Base-by-base conservation (phyloP, 257 asterid genomes). In the Osmanthus fragrans region DNA sequence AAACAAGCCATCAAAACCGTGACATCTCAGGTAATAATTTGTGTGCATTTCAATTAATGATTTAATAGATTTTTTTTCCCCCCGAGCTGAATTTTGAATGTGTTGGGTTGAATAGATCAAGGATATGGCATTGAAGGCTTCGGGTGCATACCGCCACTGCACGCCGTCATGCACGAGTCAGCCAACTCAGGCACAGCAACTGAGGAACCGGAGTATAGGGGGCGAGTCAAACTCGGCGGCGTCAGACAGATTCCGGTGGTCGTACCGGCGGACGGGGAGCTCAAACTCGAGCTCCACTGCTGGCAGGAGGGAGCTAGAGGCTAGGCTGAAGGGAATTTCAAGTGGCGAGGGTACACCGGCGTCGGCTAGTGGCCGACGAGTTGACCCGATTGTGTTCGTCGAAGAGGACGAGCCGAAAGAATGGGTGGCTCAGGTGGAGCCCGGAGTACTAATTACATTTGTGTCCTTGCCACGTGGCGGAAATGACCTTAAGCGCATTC, bases 351-450 rank as follows among this genome's bases (percentile, higher is more conserved):
- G 90, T 11, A 92, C 96, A 73, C 99, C 99, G 83, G 90, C 91
- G 66, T 94, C 97, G 81, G 96, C 96, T 45, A 94, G 97, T 73
- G 95, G 97, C 19, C 94, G 99, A 77, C 88, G 98, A 68, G 89
- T 84, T 69, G 97, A 91, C 68, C 91, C 97, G 80, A 88, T 91
- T 18, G 96, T 92, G 78, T 91, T 94, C 81, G 92, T 90, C 34
- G 97, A 94, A 85, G 99, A 92, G 90, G 86, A 74, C 82, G 98
- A 91, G 87, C 96, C 96, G 3, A 92, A 92, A 79, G 99, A 94
- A 89, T 92, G 99, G 99, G 99, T 94, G 78, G 97, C 97, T 32
- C 99, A 94, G 82, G 97, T 94, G 79, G 99, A 94, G 76, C 93
- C 98, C 74, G 99, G 99, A 5, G 99, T 94, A 9, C 81, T 94